Percentiles rank a stretch among this genome's conserved stretches.
These are phyloP conservation scores for Rhodotorula paludigena DNA, from an alignment of 768 basidiomycete species.

Conservation along the genomic window DNA sequence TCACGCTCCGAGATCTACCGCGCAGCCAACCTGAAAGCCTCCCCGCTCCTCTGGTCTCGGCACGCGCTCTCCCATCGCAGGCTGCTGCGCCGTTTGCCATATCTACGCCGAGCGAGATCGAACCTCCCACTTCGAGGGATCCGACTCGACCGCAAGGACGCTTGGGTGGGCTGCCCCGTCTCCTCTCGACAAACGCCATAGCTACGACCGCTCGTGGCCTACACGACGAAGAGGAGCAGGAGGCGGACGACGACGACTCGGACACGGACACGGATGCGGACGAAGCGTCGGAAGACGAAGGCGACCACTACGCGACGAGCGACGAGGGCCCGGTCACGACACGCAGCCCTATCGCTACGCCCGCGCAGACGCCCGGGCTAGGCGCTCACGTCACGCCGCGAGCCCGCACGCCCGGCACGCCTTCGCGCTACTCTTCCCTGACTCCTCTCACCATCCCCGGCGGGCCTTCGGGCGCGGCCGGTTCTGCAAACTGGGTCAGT, in stretches of 20 bases:
- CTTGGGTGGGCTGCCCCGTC: conserved; percentile 23
- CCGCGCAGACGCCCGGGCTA: conserved; percentile 17
- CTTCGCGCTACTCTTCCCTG: conserved; percentile 9
- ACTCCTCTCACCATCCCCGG: conserved; percentile 1
- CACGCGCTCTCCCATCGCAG: background rate
- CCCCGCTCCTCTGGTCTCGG: too few species aligned
- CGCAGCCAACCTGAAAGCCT: background rate
- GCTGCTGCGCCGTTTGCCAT: background rate
- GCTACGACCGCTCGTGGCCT: background rate
- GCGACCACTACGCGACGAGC: conserved; percentile 18
- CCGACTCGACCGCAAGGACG: too few species aligned
- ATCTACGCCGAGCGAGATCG: too few species aligned
- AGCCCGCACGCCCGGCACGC: background rate
- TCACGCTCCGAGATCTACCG: conserved; percentile 12
- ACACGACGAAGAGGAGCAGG: conserved; percentile 44
- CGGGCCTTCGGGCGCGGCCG: background rate
- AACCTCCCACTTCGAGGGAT: too few species aligned
- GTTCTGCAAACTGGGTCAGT: conserved; percentile 24
- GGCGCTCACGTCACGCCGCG: conserved; percentile 5
- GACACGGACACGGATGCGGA: conserved; percentile 40
- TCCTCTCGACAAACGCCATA: conserved; percentile 17
- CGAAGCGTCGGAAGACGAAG: conserved; percentile 5
- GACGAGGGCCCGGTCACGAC: conserved; percentile 29
- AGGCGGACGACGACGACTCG: conserved; percentile 44
- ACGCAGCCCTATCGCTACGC: conserved; percentile 4